Conservation (phyloP, 352 stramenopile genomes). For the Globisporangium sylvaticum region DNA sequence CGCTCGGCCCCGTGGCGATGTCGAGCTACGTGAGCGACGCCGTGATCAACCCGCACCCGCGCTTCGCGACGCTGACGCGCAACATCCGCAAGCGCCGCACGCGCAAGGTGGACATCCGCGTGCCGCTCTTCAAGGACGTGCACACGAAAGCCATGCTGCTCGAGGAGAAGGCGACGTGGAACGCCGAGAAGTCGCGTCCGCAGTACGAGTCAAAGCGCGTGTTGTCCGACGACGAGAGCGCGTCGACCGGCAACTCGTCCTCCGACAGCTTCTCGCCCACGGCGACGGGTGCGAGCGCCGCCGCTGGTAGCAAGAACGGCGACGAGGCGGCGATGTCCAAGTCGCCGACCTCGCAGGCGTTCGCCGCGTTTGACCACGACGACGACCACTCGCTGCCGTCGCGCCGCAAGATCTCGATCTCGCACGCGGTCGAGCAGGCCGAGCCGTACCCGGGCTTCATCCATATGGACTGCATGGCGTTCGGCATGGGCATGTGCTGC, state of each 20-base stretch:
- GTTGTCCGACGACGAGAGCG: conserved; percentile 19
- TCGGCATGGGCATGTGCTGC: conserved; percentile 99
- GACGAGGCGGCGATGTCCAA: conserved; percentile 61
- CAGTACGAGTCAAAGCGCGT: conserved; percentile 68
- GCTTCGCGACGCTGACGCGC: conserved; percentile 96
- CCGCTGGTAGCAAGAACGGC: neutral
- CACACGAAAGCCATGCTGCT: conserved; percentile 72
- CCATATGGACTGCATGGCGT: conserved; percentile 99
- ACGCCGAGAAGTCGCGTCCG: conserved; percentile 71
- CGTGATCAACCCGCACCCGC: conserved; percentile 98
- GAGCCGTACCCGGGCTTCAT: conserved; percentile 89
- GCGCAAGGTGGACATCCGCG: conserved; percentile 84
- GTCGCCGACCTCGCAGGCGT: conserved; percentile 52
- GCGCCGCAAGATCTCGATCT: conserved; percentile 64
- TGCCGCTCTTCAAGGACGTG: conserved; percentile 82
- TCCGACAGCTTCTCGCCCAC: conserved; percentile 15
- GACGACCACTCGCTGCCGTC: conserved; percentile 39
- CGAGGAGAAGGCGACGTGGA: conserved; percentile 72
- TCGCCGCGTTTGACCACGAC: conserved; percentile 32
- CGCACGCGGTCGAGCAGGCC: conserved; percentile 60
- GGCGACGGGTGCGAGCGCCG: neutral
- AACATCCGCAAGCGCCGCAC: conserved; percentile 97
- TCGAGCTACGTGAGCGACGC: conserved; percentile 97
- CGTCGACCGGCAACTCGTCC: conserved; percentile 15
- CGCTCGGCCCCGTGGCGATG: conserved; percentile 80